Base-by-base conservation (phyloP, 1,139 yeast species). In the Schizosaccharomyces versatilis region DNA sequence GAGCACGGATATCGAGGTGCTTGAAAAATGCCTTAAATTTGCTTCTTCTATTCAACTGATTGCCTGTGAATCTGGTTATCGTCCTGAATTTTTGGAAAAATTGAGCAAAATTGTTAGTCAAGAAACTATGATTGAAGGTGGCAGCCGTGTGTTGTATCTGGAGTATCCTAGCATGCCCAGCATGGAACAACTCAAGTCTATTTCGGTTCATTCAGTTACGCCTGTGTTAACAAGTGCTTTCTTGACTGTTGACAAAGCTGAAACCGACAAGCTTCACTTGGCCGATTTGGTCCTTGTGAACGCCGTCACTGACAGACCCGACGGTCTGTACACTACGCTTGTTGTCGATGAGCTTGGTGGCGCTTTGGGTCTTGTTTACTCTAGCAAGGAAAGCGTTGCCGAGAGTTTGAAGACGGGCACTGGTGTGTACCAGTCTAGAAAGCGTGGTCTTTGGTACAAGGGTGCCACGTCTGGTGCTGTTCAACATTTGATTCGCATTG, bases 391-490 rank as follows among this genome's bases (percentile, higher is more conserved):
- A 60, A 84, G 95, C 41, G 78, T 93, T 61, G 70, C 74, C 54
- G 93, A 84, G 62, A 90, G 97, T 3, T 76, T 90, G 61, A 77
- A 78, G 58, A 83, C 84, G 44, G 76, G 78, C 53, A 79, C 84
- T 12, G 99, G 99, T 54, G 95, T 90, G 7, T 90, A 90, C 68
- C 96, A 84, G 68, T 85, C 95, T 6, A 80, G 98, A 62, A 80
- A 81, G 60, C 80, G 81, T 58, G 85, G 93, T 32, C 74, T 90
- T 58, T 90, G 99, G 98, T 84, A 82, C 68, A 90, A 90, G 68
- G 99, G 98, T 42, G 83, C 83, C 57, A 84, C 95, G 5, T 82
- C 94, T 40, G 98, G 98, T 9, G 95, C 95, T 54, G 84, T 94
- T 1, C 98, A 90, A 68, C 73, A 73, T 61, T 73, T 90, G 55